Base-by-base conservation (phyloP, 805 yeast species). In the Suhomyces sp. region DNA sequence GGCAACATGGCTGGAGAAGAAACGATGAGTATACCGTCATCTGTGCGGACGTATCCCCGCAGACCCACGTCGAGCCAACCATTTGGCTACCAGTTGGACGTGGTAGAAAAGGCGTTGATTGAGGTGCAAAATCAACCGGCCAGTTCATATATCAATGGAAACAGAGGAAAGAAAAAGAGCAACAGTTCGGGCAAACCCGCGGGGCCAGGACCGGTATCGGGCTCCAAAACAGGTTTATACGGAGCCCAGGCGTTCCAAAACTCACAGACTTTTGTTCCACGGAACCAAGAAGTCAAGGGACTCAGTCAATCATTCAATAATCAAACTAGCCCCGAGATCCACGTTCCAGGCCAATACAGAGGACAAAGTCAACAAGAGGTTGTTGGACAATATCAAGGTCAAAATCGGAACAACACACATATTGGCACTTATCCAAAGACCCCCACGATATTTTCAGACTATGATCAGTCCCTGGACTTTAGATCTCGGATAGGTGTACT, bases 101-200 rank as follows among this genome's bases (percentile, higher is more conserved):
- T 51, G 20, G 55, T 65, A 28, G 60, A 58, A 28, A 60, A 52
- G 39, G 51, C 56, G 19, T 40, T 53, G 42, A 47, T 60, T 33
- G 71, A 65, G 39, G 48, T 49, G 17, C 60, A 60, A 38, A 51
- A 52, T 44, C 67, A 60, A 43, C 68, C 70, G 5, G 11, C 22
- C 15, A 21, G 42, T 15, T 21, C 44, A 23, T 52, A 42, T 26
- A 29, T 29, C 26, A 19, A 17, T 22, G 23, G 14, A 5, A 26
- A 15, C 12, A 11, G 29, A 14, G 31, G 29, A 14, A 28, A 22
- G 33, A 34, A 27, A 19, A n/a, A n/a, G n/a, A n/a, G n/a, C n/a
- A n/a, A n/a, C n/a, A 15, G 33, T 29, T 6, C 18, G 8, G 11
- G 7, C 11, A 17, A 17, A 15, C 13, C 13, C 7, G 23, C n/a